Evolutionary conservation across 2,329 filamentous ascomycete species (phyloP).

Genomic region (Penicillium brasilianum): DNA sequence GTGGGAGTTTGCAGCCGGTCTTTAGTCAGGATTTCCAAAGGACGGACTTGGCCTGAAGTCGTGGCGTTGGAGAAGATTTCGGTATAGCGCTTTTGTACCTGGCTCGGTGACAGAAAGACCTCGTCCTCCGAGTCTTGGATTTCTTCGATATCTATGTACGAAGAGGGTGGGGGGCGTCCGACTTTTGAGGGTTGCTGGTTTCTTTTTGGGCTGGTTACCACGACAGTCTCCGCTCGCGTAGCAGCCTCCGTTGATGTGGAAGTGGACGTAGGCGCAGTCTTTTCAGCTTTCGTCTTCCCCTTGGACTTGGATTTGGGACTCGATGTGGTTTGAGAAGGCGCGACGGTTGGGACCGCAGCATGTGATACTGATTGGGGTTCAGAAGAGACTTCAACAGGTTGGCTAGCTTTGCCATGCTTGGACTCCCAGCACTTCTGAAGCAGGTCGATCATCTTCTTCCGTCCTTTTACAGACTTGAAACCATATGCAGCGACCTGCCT

Average conservation of each 20-base stretch:
- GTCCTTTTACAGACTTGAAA: slow-evolving; percentile 73
- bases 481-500: slow-evolving; percentile 68
- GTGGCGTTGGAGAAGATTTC: slow-evolving; percentile 12
- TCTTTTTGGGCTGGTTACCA: slow-evolving; percentile 1
- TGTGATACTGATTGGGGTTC: background rate
- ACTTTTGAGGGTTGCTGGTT: background rate
- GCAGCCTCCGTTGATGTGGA: background rate
- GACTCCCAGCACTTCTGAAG: slow-evolving; percentile 74
- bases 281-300: slow-evolving; percentile 13
- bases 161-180: slow-evolving; percentile 13
- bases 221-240: background rate
- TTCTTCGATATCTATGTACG: slow-evolving; percentile 40
- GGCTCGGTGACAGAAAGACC: slow-evolving; percentile 36
- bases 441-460: slow-evolving; percentile 71
- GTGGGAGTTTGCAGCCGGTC: slow-evolving; percentile 14
- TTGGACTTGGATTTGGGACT: slow-evolving; percentile 15
- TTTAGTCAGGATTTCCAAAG: slow-evolving; percentile 24
- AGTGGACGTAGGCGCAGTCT: slow-evolving; percentile 5
- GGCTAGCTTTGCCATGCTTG: slow-evolving; percentile 48
- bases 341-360: too few species aligned
- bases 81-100: slow-evolving; percentile 29
- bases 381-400: background rate
- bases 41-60: slow-evolving; percentile 5
- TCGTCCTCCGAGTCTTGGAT: slow-evolving; percentile 48
- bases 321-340: background rate